Evolutionary conservation across 441 rosid species (phyloP).

Genomic region (Hura crepitans): DNA sequence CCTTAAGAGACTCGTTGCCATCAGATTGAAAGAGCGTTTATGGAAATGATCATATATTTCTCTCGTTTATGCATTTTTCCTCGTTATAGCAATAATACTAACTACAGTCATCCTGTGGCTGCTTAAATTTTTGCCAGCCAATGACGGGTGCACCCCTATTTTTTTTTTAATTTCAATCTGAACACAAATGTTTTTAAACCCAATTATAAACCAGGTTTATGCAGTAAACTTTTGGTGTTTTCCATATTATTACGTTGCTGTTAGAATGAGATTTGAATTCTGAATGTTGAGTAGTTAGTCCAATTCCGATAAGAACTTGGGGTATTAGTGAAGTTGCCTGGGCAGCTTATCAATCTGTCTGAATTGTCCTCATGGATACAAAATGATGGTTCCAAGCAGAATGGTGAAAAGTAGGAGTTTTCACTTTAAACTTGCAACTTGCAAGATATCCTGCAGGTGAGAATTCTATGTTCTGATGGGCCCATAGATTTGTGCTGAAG

Average conservation of each 20-base stretch:
- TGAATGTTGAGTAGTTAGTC: background rate
- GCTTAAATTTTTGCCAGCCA: background rate
- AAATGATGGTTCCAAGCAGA: too few species aligned
- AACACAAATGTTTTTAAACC: too few species aligned
- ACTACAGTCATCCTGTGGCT: background rate
- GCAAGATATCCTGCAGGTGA: too few species aligned
- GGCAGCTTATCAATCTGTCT: too few species aligned
- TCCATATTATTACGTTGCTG: background rate
- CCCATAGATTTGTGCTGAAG: background rate
- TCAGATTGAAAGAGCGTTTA: background rate
- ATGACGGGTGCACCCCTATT: background rate
- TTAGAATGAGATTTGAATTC: background rate
- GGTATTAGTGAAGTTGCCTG: too few species aligned
- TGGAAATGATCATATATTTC: background rate
- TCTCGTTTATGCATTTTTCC: too few species aligned
- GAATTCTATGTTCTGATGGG: too few species aligned
- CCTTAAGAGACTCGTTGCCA: background rate
- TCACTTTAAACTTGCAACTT: too few species aligned
- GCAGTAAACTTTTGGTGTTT: background rate
- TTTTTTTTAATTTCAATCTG: too few species aligned
- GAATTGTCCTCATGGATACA: too few species aligned
- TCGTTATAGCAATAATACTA: background rate
- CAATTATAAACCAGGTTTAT: background rate
- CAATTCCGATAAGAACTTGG: too few species aligned
- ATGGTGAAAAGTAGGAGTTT: too few species aligned